Evolutionary conservation across 352 stramenopile species (phyloP).

Genomic region (Phytophthora pini): DNA sequence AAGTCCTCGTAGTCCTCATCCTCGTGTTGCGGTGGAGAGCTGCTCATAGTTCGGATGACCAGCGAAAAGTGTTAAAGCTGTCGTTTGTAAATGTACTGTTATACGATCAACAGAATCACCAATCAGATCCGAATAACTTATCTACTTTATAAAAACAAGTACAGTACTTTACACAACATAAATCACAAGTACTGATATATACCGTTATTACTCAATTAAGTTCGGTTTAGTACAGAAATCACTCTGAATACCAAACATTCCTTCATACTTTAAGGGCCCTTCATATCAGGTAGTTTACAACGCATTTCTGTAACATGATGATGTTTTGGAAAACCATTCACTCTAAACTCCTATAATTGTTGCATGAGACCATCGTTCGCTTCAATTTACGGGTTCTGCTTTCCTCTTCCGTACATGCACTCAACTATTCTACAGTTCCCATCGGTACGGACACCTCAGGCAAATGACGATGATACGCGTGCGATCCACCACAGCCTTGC

Average conservation of each 20-base stretch:
- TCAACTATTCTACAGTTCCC: conserved; percentile 70
- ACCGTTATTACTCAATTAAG: conserved; percentile 3
- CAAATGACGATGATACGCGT: conserved; percentile 87
- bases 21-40: not conserved
- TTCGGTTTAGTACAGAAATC: not conserved
- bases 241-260: not conserved
- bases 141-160: not conserved
- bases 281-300: too few species aligned
- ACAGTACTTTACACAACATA: too few species aligned
- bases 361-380: too few species aligned
- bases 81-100: not conserved
- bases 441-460: conserved; percentile 74
- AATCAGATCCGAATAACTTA: not conserved
- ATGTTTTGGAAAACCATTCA: too few species aligned
- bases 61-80: conserved; percentile 6
- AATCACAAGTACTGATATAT: not conserved
- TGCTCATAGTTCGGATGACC: conserved; percentile 16
- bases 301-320: too few species aligned
- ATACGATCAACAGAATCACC: not conserved
- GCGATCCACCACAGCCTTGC: conserved; percentile 86
- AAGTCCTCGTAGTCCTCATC: conserved; percentile 54
- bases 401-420: not conserved
- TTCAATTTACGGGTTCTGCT: not conserved
- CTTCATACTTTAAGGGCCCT: not conserved
- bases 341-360: too few species aligned